Percentiles rank a stretch among this genome's conserved stretches.
These are phyloP conservation scores for Tylopilus rubrobrunneus DNA, from an alignment of 768 basidiomycete species.

Conservation along the genomic window DNA sequence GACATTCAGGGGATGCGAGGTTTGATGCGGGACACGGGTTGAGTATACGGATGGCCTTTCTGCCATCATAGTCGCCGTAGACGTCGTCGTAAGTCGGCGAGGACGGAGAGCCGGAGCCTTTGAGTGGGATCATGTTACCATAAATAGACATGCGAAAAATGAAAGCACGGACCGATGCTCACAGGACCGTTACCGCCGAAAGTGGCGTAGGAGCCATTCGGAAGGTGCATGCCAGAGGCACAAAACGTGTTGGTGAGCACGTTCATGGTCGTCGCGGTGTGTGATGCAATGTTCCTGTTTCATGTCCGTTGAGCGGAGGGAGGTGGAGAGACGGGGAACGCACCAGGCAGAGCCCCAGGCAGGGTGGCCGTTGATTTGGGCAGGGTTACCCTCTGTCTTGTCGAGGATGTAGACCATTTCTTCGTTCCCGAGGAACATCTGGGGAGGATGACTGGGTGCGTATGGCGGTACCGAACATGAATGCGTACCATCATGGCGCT, in stretches of 20 bases:
- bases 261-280: constrained; percentile 21
- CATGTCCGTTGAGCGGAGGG: neutral
- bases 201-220: constrained; percentile 68
- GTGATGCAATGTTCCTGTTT: constrained; percentile 19
- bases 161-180: constrained; percentile 34
- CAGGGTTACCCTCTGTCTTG: constrained; percentile 77
- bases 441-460: neutral
- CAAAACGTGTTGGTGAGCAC: constrained; percentile 73
- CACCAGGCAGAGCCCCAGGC: constrained; percentile 72
- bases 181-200: constrained; percentile 77
- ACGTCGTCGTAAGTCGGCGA: constrained; percentile 44
- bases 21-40: constrained; percentile 59
- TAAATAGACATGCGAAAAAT: neutral
- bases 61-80: constrained; percentile 79
- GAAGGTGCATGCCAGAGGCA: constrained; percentile 75
- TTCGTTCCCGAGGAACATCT: constrained; percentile 79
- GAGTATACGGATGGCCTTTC: constrained; percentile 74
- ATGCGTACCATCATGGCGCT: constrained; percentile 49
- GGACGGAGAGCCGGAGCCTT: constrained; percentile 32
- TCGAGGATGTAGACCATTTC: constrained; percentile 86
- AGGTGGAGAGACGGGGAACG: neutral
- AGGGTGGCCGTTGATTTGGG: constrained; percentile 62
- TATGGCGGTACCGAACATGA: neutral
- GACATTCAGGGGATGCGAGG: constrained; percentile 45
- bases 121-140: constrained; percentile 32